Evolutionary conservation across 768 basidiomycete species (phyloP).

Genomic region (Saitozyma podzolica): DNA sequence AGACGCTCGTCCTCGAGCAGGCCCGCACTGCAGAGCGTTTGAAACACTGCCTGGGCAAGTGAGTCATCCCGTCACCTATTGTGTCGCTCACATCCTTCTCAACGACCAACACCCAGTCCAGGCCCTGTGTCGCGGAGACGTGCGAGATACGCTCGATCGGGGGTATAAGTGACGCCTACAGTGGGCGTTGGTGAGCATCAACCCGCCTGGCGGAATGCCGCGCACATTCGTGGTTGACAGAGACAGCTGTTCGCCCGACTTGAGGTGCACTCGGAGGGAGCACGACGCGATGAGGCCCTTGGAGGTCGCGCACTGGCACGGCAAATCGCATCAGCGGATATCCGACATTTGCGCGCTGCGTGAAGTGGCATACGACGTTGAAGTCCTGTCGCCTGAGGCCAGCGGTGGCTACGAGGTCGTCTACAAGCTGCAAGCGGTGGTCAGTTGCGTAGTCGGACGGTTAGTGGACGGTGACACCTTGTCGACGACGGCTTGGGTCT

Average conservation of each 20-base stretch:
- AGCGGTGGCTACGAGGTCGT: conserved; percentile 84
- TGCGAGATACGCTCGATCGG: conserved; percentile 68
- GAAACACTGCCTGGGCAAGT: conserved; percentile 78
- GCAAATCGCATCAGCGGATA: background rate
- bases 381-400: conserved; percentile 70
- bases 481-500: conserved; percentile 74
- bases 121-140: conserved; percentile 60
- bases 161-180: conserved; percentile 75
- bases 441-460: no score
- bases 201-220: background rate
- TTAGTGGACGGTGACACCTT: conserved; percentile 55
- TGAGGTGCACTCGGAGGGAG: conserved; percentile 62
- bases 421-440: conserved; percentile 64
- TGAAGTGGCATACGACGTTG: conserved; percentile 63
- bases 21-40: conserved; percentile 68
- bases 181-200: background rate
- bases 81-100: conserved; percentile 78
- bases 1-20: conserved; percentile 60
- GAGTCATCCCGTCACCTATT: background rate
- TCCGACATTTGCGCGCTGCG: background rate
- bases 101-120: conserved; percentile 79
- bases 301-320: conserved; percentile 72
- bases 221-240: conserved; percentile 24
- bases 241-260: conserved; percentile 58
- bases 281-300: conserved; percentile 83